Evolutionary conservation across 2,329 filamentous ascomycete genomes (phyloP), one percentile per base, ranked within the genome.

Genomic region (Scytalidium lignicola): DNA sequence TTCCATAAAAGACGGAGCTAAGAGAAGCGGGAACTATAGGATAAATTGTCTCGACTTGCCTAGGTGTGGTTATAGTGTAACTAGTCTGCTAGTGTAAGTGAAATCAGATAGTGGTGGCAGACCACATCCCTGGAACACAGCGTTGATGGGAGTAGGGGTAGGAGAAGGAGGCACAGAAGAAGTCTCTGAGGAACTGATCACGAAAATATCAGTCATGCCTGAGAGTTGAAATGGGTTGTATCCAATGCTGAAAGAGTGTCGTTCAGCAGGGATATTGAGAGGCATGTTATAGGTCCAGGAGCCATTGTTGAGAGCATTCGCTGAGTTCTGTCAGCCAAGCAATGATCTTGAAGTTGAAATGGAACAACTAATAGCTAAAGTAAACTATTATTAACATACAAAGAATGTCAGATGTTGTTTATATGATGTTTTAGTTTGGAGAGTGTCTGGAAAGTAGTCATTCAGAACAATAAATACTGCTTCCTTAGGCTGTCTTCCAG

Each of bases 251-350:
- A 55, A 55, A 1, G 52, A 55, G 17, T 52, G 48, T 3, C 49
- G 48, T 13, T 47, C 50, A 6, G 47, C 42, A 4, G 15, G 17
- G 39, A 51, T 47, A 29, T 54, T 44, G 2, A 42, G 15, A 42
- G 51, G 51, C 7, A 51, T 39, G 32, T 51, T 49, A 39, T 54
- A 54, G 1, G 46, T 52, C 50, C 50, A 52, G 7, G 50, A 52
- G 10, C 52, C 52, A 42, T 55, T 55, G 32, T 55, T 55, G 2
- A 47, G 52, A 37, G 52, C 46, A 23, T 52, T 52, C 37, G 52
- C 50, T 55, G 9, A 28, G 1, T 15, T 2, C 2, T 26, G 23
- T 26, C 23, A 26, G 23, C n/a, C n/a, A n/a, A n/a, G n/a, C n/a
- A n/a, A n/a, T n/a, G n/a, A n/a, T n/a, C n/a, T n/a, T n/a, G n/a